Percentiles rank a stretch among this genome's conserved stretches.
phyloP scores from a whole-genome alignment of 2,329 filamentous ascomycete genomes.

The Hypoxylon sp. region DNA sequence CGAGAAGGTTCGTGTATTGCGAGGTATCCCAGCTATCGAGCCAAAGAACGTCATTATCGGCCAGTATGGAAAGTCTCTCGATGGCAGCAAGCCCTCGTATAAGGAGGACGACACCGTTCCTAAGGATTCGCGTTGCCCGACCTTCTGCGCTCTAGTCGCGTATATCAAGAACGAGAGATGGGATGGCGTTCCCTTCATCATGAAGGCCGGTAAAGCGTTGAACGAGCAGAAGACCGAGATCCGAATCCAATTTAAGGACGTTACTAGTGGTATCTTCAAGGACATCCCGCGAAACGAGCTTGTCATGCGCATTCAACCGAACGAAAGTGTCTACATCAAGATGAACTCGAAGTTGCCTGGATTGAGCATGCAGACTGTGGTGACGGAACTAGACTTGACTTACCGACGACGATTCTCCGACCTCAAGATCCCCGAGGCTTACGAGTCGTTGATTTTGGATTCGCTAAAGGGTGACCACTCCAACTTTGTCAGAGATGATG shows the following conservation, averaged over 20 bases:
- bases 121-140: slow-evolving; percentile 96
- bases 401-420: slow-evolving; percentile 99
- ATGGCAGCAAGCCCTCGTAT: slow-evolving; percentile 96
- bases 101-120: slow-evolving; percentile 99
- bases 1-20: slow-evolving; percentile 96
- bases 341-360: slow-evolving; percentile 99
- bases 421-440: slow-evolving; percentile 98
- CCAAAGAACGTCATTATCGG: slow-evolving; percentile 99
- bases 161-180: slow-evolving; percentile 99
- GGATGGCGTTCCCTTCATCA: slow-evolving; percentile 98
- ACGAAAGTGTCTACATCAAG: slow-evolving; percentile 99
- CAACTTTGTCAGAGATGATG: slow-evolving; percentile 97
- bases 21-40: slow-evolving; percentile 92
- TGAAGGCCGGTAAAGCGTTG: slow-evolving; percentile 98
- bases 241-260: slow-evolving; percentile 98
- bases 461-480: slow-evolving; percentile 99
- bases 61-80: slow-evolving; percentile 95
- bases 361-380: slow-evolving; percentile 98
- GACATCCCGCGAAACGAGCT: slow-evolving; percentile 99
- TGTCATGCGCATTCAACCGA: slow-evolving; percentile 98
- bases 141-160: slow-evolving; percentile 95
- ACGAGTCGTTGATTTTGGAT: slow-evolving; percentile 96
- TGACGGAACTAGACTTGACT: slow-evolving; percentile 97
- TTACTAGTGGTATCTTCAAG: slow-evolving; percentile 99
- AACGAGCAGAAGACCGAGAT: slow-evolving; percentile 99